phyloP scores from a whole-genome alignment of 257 asterid species.

The Cinchona pubescens region DNA sequence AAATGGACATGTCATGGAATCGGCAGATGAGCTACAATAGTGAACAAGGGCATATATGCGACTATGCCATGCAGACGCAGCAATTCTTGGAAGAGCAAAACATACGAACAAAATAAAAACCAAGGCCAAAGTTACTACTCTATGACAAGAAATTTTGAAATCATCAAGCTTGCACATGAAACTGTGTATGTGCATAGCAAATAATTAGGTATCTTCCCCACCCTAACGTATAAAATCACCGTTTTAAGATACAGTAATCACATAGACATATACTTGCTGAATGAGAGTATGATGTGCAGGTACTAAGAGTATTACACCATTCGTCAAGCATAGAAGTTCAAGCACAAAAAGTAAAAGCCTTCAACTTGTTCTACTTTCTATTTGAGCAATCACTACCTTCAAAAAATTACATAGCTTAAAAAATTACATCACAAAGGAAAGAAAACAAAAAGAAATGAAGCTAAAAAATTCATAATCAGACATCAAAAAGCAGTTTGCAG shows the following conservation, averaged over 20 bases:
- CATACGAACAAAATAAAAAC: background rate
- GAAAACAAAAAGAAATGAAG: background rate
- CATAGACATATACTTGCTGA: background rate
- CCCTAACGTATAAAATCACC: background rate
- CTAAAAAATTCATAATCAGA: background rate
- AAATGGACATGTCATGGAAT: no score
- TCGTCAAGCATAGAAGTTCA: background rate
- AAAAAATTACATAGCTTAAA: background rate
- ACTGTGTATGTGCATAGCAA: background rate
- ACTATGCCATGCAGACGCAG: background rate
- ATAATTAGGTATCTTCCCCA: background rate
- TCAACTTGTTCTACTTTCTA: background rate
- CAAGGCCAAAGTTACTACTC: background rate
- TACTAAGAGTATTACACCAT: no score
- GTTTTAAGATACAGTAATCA: background rate
- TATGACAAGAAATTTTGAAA: no score
- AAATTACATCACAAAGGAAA: background rate
- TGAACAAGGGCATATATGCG: background rate
- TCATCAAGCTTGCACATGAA: no score
- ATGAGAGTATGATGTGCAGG: no score
- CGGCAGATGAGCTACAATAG: background rate
- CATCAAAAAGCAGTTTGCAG: background rate
- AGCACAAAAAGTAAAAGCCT: no score
- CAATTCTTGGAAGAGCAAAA: no score
- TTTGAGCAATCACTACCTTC: background rate